Evolutionary conservation across 2,329 filamentous ascomycete genomes (phyloP), one percentile per base, ranked within the genome.

Genomic region (Endoconidiophora polonica): DNA sequence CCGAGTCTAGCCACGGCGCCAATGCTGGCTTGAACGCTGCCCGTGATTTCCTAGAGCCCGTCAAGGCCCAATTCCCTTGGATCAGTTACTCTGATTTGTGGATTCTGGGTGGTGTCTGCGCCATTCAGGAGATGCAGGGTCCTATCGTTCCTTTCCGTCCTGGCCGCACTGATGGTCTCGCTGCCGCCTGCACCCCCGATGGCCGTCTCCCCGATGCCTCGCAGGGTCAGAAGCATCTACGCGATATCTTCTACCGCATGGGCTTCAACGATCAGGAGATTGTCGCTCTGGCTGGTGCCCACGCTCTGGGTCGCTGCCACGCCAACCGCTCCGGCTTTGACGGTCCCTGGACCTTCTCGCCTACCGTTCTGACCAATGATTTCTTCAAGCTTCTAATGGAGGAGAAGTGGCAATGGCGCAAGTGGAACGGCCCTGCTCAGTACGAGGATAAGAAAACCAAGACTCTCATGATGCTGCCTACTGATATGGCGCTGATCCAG

Each of bases 241-340:
- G 91, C 60, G 77, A 77, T 68, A 90, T 96, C 71, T 98, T 96
- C 68, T 77, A 80, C 66, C 86, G 90, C 63, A 96, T 96, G 90
- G 90, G 90, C 58, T 96, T 95, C 75, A 83, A 91, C 66, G 90
- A 98, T 69, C 84, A 84, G 61, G 88, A 95, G 68, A 96, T 96
- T 62, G 90, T 95, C 43, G 91, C 90, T 26, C 76, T 96, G 48
- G 73, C 74, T 22, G 87, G 87, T 58, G 87, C 83, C 45, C 87
- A 94, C 69, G 83, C 86, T 48, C 76, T 94, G 37, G 88, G 88
- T 55, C 85, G 88, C 57, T 93, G 84, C 71, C 91, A 96, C 73
- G 73, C 79, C 6, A 83, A 91, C 67, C 86, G 90, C 63, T 86
- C 80, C 56, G 90, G 90, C 55, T 96, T 78, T 66, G 76, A 83